Base-by-base conservation (phyloP, 768 basidiomycete genomes). In the Sporobolomyces pararoseus region DNA sequence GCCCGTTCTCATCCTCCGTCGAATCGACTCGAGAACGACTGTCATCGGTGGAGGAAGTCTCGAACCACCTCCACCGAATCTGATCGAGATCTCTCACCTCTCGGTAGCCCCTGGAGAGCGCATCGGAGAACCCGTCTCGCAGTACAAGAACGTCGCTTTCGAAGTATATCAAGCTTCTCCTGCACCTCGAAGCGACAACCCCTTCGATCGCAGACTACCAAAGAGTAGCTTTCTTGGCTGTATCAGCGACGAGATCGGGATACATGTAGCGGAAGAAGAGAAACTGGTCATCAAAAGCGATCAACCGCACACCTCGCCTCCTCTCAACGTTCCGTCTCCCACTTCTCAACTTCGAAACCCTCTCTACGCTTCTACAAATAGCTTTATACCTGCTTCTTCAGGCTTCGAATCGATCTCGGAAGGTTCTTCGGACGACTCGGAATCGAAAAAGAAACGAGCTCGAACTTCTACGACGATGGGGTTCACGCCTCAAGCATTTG, bases 141-240 rank as follows among this genome's bases (percentile, higher is more conserved):
- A 97, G 77, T 83, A 96, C 65, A 93, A 95, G 82, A 96, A 95
- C 82, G 88, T 96, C 71, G 91, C 91, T 1, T 91, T 94, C 73
- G 91, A 94, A 81, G 89, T 94, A 25, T 63, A 46, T 35, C 51
- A 50, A 73, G 91, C 91, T 76, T 81, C 84, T 14, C 82, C 81
- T 74, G 88, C 87, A 78, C 83, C 14, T 39, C 54, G 34, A 19
- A 58, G 17, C 12, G 31, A 21, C 10, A 17, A 39, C 47, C 54
- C 16, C 0, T 51, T 42, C 37, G 44, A 49, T 34, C 60, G 39
- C n/a, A 2, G 29, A 21, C 52, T 53, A n/a, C 78, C 83, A 42
- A 88, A 86, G 10, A 90, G 91, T 49, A 86, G 89, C 12, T 94
- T 91, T 84, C 79, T 93, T 72, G 89, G 89, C 13, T 92, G 91